Evolutionary conservation across 225 moss, liverwort and hornwort species (phyloP).

Genomic region (Polytrichum formosum): DNA sequence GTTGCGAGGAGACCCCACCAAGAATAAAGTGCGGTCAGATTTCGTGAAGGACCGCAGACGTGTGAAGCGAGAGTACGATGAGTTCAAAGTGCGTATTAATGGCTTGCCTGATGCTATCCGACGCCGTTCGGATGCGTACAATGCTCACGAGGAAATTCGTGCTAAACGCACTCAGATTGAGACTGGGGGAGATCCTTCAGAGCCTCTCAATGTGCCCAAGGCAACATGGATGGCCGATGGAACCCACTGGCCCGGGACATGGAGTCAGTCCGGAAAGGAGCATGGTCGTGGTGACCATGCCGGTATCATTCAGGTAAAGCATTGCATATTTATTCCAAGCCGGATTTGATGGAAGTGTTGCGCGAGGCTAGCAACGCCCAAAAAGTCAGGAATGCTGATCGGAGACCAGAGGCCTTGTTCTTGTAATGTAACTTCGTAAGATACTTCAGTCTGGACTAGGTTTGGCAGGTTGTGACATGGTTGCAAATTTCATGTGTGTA

Average conservation of each 20-base stretch:
- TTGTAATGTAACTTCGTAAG: background rate
- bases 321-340: background rate
- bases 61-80: slow-evolving; percentile 75
- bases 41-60: slow-evolving; percentile 76
- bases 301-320: slow-evolving; percentile 65
- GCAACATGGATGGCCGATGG: slow-evolving; percentile 88
- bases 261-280: slow-evolving; percentile 65
- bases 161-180: slow-evolving; percentile 68
- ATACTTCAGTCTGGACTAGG: background rate
- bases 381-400: background rate
- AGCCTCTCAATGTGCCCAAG: slow-evolving; percentile 60
- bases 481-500: slow-evolving; percentile 1
- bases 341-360: background rate
- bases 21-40: slow-evolving; percentile 57
- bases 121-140: slow-evolving; percentile 72
- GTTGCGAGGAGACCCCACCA: slow-evolving; percentile 66
- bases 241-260: slow-evolving; percentile 81
- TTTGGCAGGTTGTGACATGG: background rate
- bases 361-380: too few species aligned
- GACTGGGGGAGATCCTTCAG: slow-evolving; percentile 48
- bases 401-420: background rate
- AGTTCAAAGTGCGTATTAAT: slow-evolving; percentile 72
- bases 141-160: slow-evolving; percentile 68
- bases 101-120: slow-evolving; percentile 69
- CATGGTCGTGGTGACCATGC: slow-evolving; percentile 77